A percentile compares a stretch with the other conserved stretches of the same genome.
phyloP scores from a whole-genome alignment of 305 asterid species.

The Plantago lanceolata region DNA sequence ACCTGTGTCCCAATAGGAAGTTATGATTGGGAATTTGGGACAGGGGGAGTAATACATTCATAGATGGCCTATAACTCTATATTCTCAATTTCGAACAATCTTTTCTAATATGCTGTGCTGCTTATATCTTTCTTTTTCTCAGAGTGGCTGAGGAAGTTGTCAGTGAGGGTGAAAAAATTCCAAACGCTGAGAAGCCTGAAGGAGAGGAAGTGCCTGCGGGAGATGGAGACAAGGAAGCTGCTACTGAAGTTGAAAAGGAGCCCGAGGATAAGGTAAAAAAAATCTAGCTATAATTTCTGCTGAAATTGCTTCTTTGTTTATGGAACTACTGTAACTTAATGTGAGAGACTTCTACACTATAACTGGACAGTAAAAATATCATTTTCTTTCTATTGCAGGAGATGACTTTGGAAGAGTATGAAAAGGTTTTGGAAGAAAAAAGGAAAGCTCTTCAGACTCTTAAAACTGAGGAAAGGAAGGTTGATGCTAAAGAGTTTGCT shows the following conservation, averaged over 20 bases:
- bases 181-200: conserved; percentile 43
- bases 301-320: neutral
- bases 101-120: neutral
- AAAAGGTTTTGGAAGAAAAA: conserved; percentile 59
- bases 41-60: neutral
- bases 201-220: conserved; percentile 40
- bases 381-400: conserved; percentile 31
- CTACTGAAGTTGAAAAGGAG: conserved; percentile 46
- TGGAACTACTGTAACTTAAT: neutral
- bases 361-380: neutral
- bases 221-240: conserved; percentile 42
- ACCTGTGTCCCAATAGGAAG: neutral
- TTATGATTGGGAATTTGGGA: neutral
- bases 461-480: conserved; percentile 63
- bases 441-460: conserved; percentile 51
- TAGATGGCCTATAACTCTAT: too few species aligned
- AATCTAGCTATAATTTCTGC: neutral
- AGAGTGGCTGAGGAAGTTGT: conserved; percentile 50
- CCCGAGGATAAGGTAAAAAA: conserved; percentile 58
- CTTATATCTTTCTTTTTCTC: conserved; percentile 7
- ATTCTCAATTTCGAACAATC: too few species aligned
- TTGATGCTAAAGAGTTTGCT: conserved; percentile 51
- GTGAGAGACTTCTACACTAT: too few species aligned
- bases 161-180: conserved; percentile 40
- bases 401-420: conserved; percentile 76